These are phyloP conservation scores for Penicillium diatomitis DNA, from an alignment of 495 filamentous ascomycete genomes.

Conservation along the genomic window DNA sequence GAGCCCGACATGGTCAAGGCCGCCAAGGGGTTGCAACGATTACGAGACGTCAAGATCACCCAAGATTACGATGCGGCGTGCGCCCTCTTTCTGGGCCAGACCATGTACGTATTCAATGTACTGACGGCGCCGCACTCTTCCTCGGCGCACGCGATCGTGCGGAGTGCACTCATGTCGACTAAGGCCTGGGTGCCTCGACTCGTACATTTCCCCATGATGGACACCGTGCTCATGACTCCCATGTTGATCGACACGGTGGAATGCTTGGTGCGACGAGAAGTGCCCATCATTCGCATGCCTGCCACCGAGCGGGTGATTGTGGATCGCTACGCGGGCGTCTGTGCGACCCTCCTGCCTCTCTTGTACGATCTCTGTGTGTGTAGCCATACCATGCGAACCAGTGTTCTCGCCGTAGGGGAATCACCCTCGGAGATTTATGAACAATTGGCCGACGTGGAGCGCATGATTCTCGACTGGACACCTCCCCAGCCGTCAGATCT, in stretches of 20 bases:
- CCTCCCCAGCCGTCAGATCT: slow-evolving; percentile 11
- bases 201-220: slow-evolving; percentile 15
- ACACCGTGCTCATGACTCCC: slow-evolving; percentile 23
- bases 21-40: slow-evolving; percentile 15
- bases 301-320: slow-evolving; percentile 17
- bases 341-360: slow-evolving; percentile 19
- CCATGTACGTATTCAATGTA: slow-evolving; percentile 23
- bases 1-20: slow-evolving; percentile 18
- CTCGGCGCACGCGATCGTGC: slow-evolving; percentile 19
- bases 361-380: slow-evolving; percentile 26
- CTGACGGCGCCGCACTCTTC: slow-evolving; percentile 17
- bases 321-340: slow-evolving; percentile 26
- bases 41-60: slow-evolving; percentile 14
- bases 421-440: slow-evolving; percentile 6
- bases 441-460: slow-evolving; percentile 16
- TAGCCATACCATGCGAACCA: slow-evolving; percentile 14
- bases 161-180: slow-evolving; percentile 19
- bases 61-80: slow-evolving; percentile 18
- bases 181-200: slow-evolving; percentile 21
- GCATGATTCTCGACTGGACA: slow-evolving; percentile 16
- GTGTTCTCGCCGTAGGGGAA: not conserved
- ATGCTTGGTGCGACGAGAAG: slow-evolving; percentile 21
- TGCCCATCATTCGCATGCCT: slow-evolving; percentile 23
- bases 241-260: slow-evolving; percentile 25
- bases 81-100: slow-evolving; percentile 20